Conservation (phyloP, 2,329 filamentous ascomycete species). For the Lecanicillium sp. region DNA sequence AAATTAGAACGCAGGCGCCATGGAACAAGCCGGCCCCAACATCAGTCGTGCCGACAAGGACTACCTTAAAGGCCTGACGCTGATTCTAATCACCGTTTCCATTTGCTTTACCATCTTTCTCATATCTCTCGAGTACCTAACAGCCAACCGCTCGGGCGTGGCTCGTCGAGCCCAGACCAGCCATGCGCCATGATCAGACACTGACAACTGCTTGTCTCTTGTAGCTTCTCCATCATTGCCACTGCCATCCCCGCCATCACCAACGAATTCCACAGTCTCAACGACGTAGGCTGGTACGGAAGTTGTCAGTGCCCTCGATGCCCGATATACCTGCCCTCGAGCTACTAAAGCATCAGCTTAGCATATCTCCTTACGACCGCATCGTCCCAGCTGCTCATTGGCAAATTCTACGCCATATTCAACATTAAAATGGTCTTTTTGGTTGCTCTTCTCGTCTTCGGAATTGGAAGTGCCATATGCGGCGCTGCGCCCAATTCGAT, state of each 20-base stretch:
- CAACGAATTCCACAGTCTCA: not conserved
- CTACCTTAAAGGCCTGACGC: not conserved
- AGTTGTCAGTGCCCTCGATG: not conserved
- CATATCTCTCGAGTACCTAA: constrained; percentile 3
- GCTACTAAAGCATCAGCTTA: not conserved
- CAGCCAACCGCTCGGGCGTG: not conserved
- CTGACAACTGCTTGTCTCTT: not conserved
- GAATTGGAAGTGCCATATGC: constrained; percentile 27
- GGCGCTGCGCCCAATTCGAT: constrained; percentile 33
- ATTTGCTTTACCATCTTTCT: constrained; percentile 2
- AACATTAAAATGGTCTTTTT: constrained; percentile 34
- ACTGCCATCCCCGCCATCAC: constrained; percentile 4
- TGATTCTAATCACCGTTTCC: not conserved
- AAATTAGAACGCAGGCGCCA: too few relatives aligned
- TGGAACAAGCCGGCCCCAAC: too few relatives aligned
- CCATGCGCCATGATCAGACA: too few relatives aligned
- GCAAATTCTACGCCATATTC: constrained; percentile 24
- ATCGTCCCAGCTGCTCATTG: constrained; percentile 4
- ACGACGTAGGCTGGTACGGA: constrained; percentile 4
- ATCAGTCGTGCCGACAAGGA: constrained; percentile 1
- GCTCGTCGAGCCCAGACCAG: too few relatives aligned
- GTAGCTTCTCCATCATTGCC: constrained; percentile 5
- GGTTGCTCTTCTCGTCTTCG: constrained; percentile 20
- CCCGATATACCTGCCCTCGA: not conserved
- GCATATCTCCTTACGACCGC: not conserved